Base-by-base conservation (phyloP, 441 rosid species). In the Iberis amara region DNA sequence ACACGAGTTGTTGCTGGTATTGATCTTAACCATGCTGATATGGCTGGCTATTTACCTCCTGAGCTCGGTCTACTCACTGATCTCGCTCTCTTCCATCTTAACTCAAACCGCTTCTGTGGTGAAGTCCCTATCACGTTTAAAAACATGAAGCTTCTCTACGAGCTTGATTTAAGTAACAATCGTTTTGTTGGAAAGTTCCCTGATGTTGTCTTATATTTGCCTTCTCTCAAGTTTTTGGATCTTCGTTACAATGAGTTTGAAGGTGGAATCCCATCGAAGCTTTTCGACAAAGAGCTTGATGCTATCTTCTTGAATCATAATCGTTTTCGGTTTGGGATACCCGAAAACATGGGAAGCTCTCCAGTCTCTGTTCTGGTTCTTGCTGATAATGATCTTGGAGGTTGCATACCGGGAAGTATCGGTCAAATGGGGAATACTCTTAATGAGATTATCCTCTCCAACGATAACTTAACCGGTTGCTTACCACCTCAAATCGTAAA, bases 181-280 rank as follows among this genome's bases (percentile, higher is more conserved):
- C 79, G 79, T n/a, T 80, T 82, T 21, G 86, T 73, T 0, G 82
- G 90, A 4, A 64, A 71, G 59, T 82, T 82, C 69, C 90, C 90
- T 2, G 30, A 37, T 2, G 84, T 80, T 37, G 75, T 80, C 13
- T 59, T 82, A 10, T 65, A 53, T 11, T 50, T 82, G 27, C 82
- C 79, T 5, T 61, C 80, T 1, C 77, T 82, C 12, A 78, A 76
- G 71, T 82, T 49, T 60, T 59, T 82, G 71, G 89, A 82, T 70
- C 80, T 82, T 3, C 73, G 89, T 18, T 82, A 74, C 66, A 82
- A 82, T 30, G 86, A 80, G 66, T 82, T 82, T 11, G 86, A 82
- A 66, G 89, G 86, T 0, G 33, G 32, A 0, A 66, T 80, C 31
- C 89, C 90, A 0, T 55, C 73, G 0, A 56, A 73, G 65, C 74